Percentiles rank a stretch among this genome's conserved stretches.
phyloP scores from a whole-genome alignment of 2,329 filamentous ascomycete genomes.

The Penicillium sp. region DNA sequence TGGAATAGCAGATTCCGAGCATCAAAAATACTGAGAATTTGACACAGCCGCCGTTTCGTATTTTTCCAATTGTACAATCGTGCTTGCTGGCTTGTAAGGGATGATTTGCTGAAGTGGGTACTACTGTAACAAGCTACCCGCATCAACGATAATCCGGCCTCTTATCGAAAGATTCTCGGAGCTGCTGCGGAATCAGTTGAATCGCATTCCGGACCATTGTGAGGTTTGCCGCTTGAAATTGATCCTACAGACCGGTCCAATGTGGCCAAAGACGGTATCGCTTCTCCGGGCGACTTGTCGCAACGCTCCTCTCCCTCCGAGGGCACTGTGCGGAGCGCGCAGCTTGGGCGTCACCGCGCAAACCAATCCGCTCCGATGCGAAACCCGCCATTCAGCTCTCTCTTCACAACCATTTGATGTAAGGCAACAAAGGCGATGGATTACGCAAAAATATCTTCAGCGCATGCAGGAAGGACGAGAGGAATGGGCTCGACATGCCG shows the following conservation, averaged over 20 bases:
- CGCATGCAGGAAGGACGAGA: constrained; percentile 45
- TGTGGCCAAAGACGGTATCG: constrained; percentile 31
- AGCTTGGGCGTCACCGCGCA: constrained; percentile 31
- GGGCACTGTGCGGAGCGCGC: constrained; percentile 27
- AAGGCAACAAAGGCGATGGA: constrained; percentile 39
- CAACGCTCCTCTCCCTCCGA: constrained; percentile 16
- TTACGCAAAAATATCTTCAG: constrained; percentile 42
- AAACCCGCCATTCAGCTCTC: constrained; percentile 22
- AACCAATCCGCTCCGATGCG: constrained; percentile 20
- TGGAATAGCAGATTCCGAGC: constrained; percentile 32
- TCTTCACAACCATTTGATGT: neutral
- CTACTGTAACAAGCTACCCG: constrained; percentile 5
- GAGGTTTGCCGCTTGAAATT: constrained; percentile 6
- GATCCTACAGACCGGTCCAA: constrained; percentile 22
- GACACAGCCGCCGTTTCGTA: neutral
- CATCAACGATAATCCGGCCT: constrained; percentile 28
- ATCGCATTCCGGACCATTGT: constrained; percentile 12
- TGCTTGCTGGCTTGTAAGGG: neutral
- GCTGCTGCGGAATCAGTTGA: constrained; percentile 15
- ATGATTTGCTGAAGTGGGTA: too few species aligned
- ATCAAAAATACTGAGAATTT: neutral
- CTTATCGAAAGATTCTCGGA: constrained; percentile 29
- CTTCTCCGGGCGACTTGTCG: constrained; percentile 32
- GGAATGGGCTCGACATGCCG: constrained; percentile 46
- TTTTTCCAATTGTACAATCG: neutral